Evolutionary conservation across 768 basidiomycete genomes (phyloP).

Genomic region (Saitozyma sp.): DNA sequence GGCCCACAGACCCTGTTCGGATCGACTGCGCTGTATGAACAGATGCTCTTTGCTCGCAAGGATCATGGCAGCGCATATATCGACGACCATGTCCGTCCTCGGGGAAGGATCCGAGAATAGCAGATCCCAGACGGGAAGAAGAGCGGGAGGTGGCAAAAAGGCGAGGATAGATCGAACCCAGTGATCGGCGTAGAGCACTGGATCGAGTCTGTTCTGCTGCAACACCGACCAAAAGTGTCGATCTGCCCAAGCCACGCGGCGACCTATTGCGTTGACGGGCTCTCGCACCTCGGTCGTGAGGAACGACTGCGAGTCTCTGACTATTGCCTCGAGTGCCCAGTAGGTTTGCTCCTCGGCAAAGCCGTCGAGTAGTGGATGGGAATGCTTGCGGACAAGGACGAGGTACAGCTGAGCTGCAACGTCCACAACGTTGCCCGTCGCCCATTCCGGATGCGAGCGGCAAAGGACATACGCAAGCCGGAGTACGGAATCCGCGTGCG

Average conservation of each 20-base stretch:
- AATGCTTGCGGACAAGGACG: neutral
- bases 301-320: too few species aligned
- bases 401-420: constrained; percentile 8
- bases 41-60: constrained; percentile 35
- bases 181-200: constrained; percentile 38
- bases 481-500: constrained; percentile 15
- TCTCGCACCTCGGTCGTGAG: too few species aligned
- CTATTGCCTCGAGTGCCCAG: neutral
- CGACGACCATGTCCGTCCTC: constrained; percentile 31
- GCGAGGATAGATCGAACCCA: constrained; percentile 40
- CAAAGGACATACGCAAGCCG: constrained; percentile 15
- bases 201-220: constrained; percentile 32
- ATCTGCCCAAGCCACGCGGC: constrained; percentile 42
- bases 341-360: constrained; percentile 14
- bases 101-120: constrained; percentile 34
- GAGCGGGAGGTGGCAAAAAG: constrained; percentile 17
- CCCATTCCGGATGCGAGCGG: too few species aligned
- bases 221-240: constrained; percentile 16
- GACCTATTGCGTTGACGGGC: neutral
- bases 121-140: constrained; percentile 43
- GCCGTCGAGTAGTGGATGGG: too few species aligned
- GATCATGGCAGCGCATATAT: constrained; percentile 44
- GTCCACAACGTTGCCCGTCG: too few species aligned
- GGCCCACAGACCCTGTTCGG: constrained; percentile 37
- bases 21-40: constrained; percentile 1